Percentiles rank a stretch among this genome's conserved stretches.
Conservation (phyloP, 75 land plant species). For the Sequoia sempervirens region DNA sequence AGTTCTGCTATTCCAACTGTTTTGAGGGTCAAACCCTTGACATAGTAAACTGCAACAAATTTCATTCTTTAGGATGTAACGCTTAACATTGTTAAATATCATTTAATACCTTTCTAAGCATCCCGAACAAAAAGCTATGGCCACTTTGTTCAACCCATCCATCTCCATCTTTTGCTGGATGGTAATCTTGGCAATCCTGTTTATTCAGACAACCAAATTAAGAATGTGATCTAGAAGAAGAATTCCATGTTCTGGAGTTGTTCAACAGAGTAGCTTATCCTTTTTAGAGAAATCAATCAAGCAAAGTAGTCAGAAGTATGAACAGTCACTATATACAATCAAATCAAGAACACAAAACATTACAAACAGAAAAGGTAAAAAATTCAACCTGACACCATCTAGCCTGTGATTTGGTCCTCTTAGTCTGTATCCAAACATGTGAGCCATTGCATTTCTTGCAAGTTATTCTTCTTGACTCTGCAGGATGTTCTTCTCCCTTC, state of each 20-base stretch:
- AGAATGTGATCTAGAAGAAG: not conserved
- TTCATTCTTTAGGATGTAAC: not conserved
- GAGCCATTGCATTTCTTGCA: slow-evolving; percentile 76
- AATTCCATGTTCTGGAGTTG: not conserved
- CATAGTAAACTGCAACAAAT: not conserved
- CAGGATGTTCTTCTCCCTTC: slow-evolving; percentile 42
- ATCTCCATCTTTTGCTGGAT: slow-evolving; percentile 97
- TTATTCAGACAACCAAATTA: not conserved
- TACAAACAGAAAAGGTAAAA: not conserved
- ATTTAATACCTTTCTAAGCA: slow-evolving; percentile 71
- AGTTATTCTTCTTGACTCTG: slow-evolving; percentile 59
- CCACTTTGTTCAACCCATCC: slow-evolving; percentile 96
- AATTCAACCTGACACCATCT: slow-evolving; percentile 91
- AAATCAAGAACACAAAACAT: not conserved
- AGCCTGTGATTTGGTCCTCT: slow-evolving; percentile 65
- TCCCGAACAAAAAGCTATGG: slow-evolving; percentile 76
- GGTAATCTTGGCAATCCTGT: slow-evolving; percentile 92
- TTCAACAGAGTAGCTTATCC: not conserved
- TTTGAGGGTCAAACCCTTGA: not conserved
- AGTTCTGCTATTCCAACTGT: not conserved
- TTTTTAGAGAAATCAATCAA: not conserved
- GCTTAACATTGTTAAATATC: not conserved
- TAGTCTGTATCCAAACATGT: slow-evolving; percentile 70
- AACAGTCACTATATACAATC: not conserved
- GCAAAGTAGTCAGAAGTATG: not conserved